Evolutionary conservation across 176 grass and related monocot species (phyloP).

Genomic region (Typha latifolia): DNA sequence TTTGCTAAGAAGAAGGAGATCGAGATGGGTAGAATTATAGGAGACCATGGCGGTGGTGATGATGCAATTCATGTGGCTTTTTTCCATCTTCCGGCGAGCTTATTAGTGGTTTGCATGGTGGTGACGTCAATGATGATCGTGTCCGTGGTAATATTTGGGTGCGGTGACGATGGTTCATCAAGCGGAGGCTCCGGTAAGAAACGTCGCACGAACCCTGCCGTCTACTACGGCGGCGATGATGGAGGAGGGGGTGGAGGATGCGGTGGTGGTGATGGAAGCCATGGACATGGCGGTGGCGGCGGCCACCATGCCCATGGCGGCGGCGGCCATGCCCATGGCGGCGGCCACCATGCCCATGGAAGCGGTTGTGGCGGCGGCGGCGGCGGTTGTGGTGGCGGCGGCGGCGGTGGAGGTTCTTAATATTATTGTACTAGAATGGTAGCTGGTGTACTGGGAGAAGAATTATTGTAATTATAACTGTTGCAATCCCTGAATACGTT

Average conservation of each 20-base stretch:
- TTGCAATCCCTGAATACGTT: too few species aligned
- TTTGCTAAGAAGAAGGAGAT: not conserved
- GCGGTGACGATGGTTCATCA: not conserved
- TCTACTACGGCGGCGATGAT: too few species aligned
- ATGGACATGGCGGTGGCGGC: not conserved
- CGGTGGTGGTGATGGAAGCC: not conserved
- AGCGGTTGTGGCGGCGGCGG: not conserved
- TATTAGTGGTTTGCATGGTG: not conserved
- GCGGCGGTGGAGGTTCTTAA: not conserved
- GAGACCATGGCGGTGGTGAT: not conserved
- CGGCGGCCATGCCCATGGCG: not conserved
- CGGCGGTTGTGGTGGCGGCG: not conserved
- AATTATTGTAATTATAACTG: too few species aligned
- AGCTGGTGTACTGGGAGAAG: too few species aligned
- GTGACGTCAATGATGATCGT: conserved; percentile 4
- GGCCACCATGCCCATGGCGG: accelerated
- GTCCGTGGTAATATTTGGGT: conserved; percentile 2
- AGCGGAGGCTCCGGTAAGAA: not conserved
- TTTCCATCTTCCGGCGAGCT: not conserved
- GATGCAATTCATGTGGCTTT: not conserved
- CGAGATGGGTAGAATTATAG: not conserved
- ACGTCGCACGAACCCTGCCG: too few species aligned
- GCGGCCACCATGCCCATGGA: not conserved
- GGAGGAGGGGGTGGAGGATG: not conserved
- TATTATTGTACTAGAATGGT: too few species aligned